These are phyloP conservation scores for Lentinula lateritia DNA, from an alignment of 768 basidiomycete genomes.

Conservation along the genomic window DNA sequence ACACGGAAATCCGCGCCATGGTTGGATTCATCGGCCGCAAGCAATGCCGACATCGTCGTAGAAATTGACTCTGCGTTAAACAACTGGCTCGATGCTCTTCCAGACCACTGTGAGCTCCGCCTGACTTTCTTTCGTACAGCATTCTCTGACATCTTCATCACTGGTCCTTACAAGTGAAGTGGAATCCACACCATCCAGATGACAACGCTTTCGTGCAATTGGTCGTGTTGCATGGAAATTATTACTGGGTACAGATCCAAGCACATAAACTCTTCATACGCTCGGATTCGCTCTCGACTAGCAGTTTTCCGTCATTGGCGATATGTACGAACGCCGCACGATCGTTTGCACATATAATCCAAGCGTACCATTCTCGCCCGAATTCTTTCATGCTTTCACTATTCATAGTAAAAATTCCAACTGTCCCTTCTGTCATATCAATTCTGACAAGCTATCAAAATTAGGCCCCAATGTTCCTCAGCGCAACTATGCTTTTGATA, in stretches of 20 bases:
- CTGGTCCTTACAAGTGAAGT: slow-evolving; percentile 18
- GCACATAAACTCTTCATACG: slow-evolving; percentile 32
- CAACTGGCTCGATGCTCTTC: slow-evolving; percentile 53
- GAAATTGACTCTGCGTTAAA: slow-evolving; percentile 42
- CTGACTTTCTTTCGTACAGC: too few relatives aligned
- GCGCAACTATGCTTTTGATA: slow-evolving; percentile 34
- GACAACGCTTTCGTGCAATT: slow-evolving; percentile 25
- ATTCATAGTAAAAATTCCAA: not conserved
- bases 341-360: slow-evolving; percentile 33
- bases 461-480: slow-evolving; percentile 23
- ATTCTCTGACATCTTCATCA: not conserved
- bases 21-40: not conserved
- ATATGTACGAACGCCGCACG: slow-evolving; percentile 38
- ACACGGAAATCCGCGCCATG: not conserved
- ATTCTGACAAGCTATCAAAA: not conserved
- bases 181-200: slow-evolving; percentile 33
- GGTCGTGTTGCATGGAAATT: slow-evolving; percentile 24
- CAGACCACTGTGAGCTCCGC: slow-evolving; percentile 29
- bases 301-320: slow-evolving; percentile 30
- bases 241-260: slow-evolving; percentile 23
- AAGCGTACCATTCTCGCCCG: slow-evolving; percentile 18
- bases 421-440: not conserved
- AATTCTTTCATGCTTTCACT: slow-evolving; percentile 1
- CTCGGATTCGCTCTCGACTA: slow-evolving; percentile 17
- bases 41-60: not conserved